phyloP scores from a whole-genome alignment of 805 yeast species.

The Pichia kluyveri region DNA sequence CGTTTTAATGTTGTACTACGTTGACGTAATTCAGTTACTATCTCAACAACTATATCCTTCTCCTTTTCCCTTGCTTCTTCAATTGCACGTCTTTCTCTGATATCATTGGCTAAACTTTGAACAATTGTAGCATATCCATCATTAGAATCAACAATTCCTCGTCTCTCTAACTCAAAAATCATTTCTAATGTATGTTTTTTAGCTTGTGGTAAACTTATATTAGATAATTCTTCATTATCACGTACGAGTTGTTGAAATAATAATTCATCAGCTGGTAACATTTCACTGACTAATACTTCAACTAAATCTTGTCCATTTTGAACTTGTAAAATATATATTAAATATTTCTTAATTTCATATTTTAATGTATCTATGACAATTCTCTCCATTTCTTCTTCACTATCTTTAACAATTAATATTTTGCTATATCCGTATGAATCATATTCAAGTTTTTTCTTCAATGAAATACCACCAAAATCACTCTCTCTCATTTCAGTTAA shows the following conservation, averaged over 20 bases:
- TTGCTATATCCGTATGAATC: constrained; percentile 10
- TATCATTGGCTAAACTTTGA: constrained; percentile 79
- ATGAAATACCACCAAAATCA: background rate
- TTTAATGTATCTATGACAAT: constrained; percentile 27
- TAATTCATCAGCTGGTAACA: constrained; percentile 59
- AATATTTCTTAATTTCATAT: constrained; percentile 72
- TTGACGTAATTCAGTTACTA: constrained; percentile 34
- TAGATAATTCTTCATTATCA: constrained; percentile 27
- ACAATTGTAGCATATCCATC: constrained; percentile 71
- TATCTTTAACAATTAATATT: constrained; percentile 2
- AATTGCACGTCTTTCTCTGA: constrained; percentile 39
- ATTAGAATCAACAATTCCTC: constrained; percentile 54
- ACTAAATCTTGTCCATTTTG: constrained; percentile 66
- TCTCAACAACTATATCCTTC: constrained; percentile 31
- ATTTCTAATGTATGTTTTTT: constrained; percentile 69
- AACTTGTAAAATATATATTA: constrained; percentile 75
- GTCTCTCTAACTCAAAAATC: constrained; percentile 63
- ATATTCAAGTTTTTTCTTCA: constrained; percentile 29
- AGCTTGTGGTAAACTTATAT: constrained; percentile 55
- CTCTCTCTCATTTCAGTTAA: constrained; percentile 2
- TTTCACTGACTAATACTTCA: constrained; percentile 47
- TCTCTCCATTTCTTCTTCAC: background rate
- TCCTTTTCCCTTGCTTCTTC: constrained; percentile 34
- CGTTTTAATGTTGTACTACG: constrained; percentile 37
- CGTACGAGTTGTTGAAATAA: constrained; percentile 47